These are phyloP conservation scores for Noccaea caerulescens DNA, from an alignment of 345 rosid genomes.

Conservation along the genomic window DNA sequence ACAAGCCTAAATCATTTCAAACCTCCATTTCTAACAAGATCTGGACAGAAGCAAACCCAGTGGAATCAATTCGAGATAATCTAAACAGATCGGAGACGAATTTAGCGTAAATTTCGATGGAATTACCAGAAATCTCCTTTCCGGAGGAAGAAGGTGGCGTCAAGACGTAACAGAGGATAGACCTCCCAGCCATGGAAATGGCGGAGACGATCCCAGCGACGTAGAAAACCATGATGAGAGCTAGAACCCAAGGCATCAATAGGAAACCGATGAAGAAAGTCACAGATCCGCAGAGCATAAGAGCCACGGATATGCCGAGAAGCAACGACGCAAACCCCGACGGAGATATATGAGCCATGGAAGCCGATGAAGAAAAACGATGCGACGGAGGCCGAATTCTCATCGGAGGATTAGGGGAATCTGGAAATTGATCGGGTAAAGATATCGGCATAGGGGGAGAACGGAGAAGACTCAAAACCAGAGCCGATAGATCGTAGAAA, in stretches of 20 bases:
- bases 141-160: constrained; percentile 51
- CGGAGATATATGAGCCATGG: constrained; percentile 64
- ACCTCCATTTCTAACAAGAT: constrained; percentile 13
- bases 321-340: constrained; percentile 85
- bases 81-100: background rate
- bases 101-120: background rate
- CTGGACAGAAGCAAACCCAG: background rate
- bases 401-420: constrained; percentile 21
- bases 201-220: constrained; percentile 80
- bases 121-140: constrained; percentile 61
- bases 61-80: background rate
- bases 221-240: constrained; percentile 69
- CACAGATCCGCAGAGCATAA: constrained; percentile 92
- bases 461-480: constrained; percentile 69
- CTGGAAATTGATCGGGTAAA: constrained; percentile 49
- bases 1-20: background rate
- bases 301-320: constrained; percentile 73
- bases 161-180: constrained; percentile 59
- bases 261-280: constrained; percentile 92
- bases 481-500: constrained; percentile 67
- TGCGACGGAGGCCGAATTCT: constrained; percentile 14
- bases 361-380: constrained; percentile 31
- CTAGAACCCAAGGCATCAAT: constrained; percentile 94
- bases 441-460: constrained; percentile 67
- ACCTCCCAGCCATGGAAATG: constrained; percentile 68